Percentiles rank a stretch among this genome's conserved stretches.
These are phyloP conservation scores for Acer negundo DNA, from an alignment of 345 rosid species.

Conservation along the genomic window DNA sequence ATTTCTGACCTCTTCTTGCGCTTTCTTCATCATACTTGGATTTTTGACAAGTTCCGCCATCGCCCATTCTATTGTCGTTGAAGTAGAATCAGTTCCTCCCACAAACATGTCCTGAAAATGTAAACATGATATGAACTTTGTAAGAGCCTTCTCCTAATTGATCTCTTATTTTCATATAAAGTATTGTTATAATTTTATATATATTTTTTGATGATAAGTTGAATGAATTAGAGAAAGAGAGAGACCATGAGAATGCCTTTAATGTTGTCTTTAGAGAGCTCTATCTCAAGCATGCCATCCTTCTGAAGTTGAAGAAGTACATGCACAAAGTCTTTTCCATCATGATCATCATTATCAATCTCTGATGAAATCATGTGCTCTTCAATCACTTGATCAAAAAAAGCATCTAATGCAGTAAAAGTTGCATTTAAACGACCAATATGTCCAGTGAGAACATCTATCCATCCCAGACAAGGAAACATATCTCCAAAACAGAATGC, in stretches of 20 bases:
- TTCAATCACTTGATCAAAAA: constrained; percentile 14
- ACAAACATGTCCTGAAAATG: not conserved
- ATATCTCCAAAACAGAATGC: constrained; percentile 9
- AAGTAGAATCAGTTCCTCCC: not conserved
- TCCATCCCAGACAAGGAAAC: constrained; percentile 18
- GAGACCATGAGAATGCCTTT: constrained; percentile 34
- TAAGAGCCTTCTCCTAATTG: too few relatives aligned
- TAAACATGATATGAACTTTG: not conserved
- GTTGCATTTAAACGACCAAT: constrained; percentile 7
- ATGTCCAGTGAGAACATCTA: constrained; percentile 24
- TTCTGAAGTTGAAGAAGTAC: constrained; percentile 25
- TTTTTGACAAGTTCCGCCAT: not conserved
- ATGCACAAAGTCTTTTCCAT: constrained; percentile 27
- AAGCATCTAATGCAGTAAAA: constrained; percentile 15
- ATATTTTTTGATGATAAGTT: too few relatives aligned
- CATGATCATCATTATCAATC: not conserved
- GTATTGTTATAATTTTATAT: too few relatives aligned
- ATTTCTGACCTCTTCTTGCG: too few relatives aligned
- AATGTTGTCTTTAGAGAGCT: constrained; percentile 23
- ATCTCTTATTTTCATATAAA: too few relatives aligned
- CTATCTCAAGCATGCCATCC: constrained; percentile 10
- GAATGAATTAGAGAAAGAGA: not conserved
- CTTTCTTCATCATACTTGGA: too few relatives aligned
- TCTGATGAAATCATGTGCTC: not conserved
- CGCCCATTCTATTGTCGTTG: not conserved